phyloP scores from a whole-genome alignment of 345 rosid species.

The Brassica napus region DNA sequence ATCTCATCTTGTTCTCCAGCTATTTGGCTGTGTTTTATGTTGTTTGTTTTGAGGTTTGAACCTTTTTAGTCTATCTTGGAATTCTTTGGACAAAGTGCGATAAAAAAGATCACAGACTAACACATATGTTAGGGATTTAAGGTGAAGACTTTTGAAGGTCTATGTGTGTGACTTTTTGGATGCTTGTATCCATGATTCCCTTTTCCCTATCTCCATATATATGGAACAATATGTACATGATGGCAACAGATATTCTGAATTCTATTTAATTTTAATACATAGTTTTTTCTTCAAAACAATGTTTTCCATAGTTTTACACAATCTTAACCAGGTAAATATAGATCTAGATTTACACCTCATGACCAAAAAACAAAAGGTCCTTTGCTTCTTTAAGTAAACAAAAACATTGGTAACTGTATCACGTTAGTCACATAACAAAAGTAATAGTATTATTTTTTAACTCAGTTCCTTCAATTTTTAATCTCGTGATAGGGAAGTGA shows the following conservation, averaged over 20 bases:
- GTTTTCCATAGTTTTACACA: conserved; percentile 18
- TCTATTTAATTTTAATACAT: conserved; percentile 31
- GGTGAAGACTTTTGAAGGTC: conserved; percentile 43
- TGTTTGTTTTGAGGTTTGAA: conserved; percentile 30
- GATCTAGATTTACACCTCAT: conserved; percentile 39
- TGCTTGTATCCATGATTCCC: conserved; percentile 43
- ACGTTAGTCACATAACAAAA: conserved; percentile 14
- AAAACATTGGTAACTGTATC: conserved; percentile 6
- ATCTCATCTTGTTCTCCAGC: conserved; percentile 42
- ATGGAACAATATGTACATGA: conserved; percentile 28
- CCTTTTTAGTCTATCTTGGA: conserved; percentile 37
- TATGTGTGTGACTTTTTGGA: conserved; percentile 44
- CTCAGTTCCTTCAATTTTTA: conserved; percentile 8
- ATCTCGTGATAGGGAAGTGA: conserved; percentile 24
- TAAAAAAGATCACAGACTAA: conserved; percentile 35
- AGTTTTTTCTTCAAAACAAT: conserved; percentile 16
- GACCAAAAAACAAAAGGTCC: conserved; percentile 27
- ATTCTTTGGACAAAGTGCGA: conserved; percentile 29
- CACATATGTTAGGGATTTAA: conserved; percentile 42
- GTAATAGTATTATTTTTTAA: not conserved
- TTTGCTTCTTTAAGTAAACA: conserved; percentile 23
- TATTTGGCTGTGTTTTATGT: conserved; percentile 35
- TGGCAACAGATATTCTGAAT: conserved; percentile 37
- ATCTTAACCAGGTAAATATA: conserved; percentile 13
- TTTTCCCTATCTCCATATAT: conserved; percentile 31